Conservation (phyloP, 164 flowering plant genomes). For the Stephania yunnanensis region DNA sequence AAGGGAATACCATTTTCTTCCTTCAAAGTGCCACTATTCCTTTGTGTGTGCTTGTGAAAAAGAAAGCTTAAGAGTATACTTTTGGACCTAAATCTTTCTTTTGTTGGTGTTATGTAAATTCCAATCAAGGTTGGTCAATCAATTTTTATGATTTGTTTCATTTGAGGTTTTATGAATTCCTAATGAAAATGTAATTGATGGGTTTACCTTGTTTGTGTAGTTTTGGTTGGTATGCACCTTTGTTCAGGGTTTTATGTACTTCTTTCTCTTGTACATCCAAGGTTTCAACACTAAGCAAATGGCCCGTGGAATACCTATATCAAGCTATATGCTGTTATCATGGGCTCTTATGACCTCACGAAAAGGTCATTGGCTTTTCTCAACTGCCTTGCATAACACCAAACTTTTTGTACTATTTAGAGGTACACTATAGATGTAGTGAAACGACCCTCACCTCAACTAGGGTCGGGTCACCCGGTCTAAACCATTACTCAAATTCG, state of each 20-base stretch:
- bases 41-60: too few species aligned
- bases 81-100: too few species aligned
- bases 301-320: constrained; percentile 78
- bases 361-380: constrained; percentile 87
- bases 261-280: constrained; percentile 58
- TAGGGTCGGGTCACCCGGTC: too few species aligned
- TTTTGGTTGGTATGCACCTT: constrained; percentile 96
- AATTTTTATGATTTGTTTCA: neutral
- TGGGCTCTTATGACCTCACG: constrained; percentile 90
- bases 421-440: too few species aligned
- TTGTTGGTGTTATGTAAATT: constrained; percentile 15
- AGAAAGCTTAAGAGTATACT: too few species aligned
- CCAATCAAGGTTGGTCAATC: constrained; percentile 51
- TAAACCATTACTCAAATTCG: too few species aligned
- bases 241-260: constrained; percentile 81
- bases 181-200: constrained; percentile 1
- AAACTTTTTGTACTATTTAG: too few species aligned
- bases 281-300: constrained; percentile 82
- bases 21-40: too few species aligned
- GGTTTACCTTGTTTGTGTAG: constrained; percentile 29
- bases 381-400: constrained; percentile 75
- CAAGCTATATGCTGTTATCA: constrained; percentile 77
- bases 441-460: too few species aligned
- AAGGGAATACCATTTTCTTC: too few species aligned
- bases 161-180: neutral